Evolutionary conservation across 225 moss, liverwort and hornwort genomes (phyloP).

Genomic region (Rhytidiadelphus loreus): DNA sequence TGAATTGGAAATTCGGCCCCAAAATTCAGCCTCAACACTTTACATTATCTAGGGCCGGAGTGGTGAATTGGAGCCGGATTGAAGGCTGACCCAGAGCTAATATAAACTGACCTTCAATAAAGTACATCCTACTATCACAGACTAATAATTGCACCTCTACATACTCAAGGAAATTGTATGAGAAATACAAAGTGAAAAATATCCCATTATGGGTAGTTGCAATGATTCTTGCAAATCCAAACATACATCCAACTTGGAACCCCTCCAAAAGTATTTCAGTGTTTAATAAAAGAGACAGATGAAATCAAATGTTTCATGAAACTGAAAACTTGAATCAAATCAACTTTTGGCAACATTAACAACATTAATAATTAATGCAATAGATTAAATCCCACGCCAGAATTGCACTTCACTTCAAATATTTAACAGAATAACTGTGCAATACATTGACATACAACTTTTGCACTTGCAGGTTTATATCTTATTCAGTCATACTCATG

Average conservation of each 20-base stretch:
- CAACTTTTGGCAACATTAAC: too few species aligned
- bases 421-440: neutral
- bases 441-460: neutral
- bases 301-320: neutral
- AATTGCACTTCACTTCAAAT: neutral
- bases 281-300: too few species aligned
- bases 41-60: too few species aligned
- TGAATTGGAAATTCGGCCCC: too few species aligned
- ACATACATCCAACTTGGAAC: neutral
- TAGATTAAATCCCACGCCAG: too few species aligned
- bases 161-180: neutral
- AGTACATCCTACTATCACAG: too few species aligned
- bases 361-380: neutral
- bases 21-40: too few species aligned
- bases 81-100: too few species aligned
- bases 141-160: neutral
- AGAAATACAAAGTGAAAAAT: neutral
- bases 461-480: neutral
- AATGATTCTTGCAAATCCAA: neutral
- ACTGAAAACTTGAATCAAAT: neutral
- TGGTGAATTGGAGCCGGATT: too few species aligned
- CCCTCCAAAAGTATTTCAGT: neutral
- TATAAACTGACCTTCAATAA: too few species aligned
- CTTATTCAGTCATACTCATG: neutral
- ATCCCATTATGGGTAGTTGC: neutral